These are phyloP conservation scores for Aspergillus neotritici DNA, from an alignment of 2,329 filamentous ascomycete species.

Conservation along the genomic window DNA sequence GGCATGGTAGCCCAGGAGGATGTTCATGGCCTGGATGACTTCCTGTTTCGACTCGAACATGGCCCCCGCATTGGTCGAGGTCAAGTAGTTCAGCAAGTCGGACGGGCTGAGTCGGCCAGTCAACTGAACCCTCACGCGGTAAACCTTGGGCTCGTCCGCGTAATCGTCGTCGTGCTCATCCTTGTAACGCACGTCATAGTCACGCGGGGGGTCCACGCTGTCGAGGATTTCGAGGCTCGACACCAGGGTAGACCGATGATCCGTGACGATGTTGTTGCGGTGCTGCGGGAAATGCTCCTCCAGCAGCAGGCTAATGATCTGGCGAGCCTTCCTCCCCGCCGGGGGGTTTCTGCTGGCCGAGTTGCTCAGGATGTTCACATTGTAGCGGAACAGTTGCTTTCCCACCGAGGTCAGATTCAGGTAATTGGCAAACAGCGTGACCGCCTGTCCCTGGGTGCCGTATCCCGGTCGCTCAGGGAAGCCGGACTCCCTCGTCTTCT, in stretches of 20 bases:
- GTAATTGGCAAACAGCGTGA: slow-evolving; percentile 38
- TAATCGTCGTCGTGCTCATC: slow-evolving; percentile 33
- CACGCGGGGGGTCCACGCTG: slow-evolving; percentile 7
- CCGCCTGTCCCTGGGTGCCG: slow-evolving; percentile 28
- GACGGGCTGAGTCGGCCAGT: slow-evolving; percentile 31
- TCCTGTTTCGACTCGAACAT: slow-evolving; percentile 45
- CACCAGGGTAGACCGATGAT: slow-evolving; percentile 37
- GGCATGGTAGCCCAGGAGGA: slow-evolving; percentile 48
- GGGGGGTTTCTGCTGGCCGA: slow-evolving; percentile 22
- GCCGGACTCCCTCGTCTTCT: slow-evolving; percentile 12
- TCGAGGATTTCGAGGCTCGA: slow-evolving; percentile 24
- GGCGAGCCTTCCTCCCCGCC: slow-evolving; percentile 42
- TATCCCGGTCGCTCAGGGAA: slow-evolving; percentile 36
- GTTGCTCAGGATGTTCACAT: slow-evolving; percentile 29
- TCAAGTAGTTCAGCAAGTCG: slow-evolving; percentile 44
- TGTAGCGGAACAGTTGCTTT: slow-evolving; percentile 40
- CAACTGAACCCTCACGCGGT: slow-evolving; percentile 31
- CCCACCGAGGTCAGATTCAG: slow-evolving; percentile 32
- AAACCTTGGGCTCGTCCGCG: slow-evolving; percentile 26
- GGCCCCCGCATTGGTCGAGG: slow-evolving; percentile 28
- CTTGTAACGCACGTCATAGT: slow-evolving; percentile 31
- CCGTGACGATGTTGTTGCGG: slow-evolving; percentile 31
- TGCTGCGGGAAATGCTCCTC: slow-evolving; percentile 31
- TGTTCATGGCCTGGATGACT: slow-evolving; percentile 53
- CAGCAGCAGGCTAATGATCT: slow-evolving; percentile 45